phyloP scores from a whole-genome alignment of 2,329 filamentous ascomycete species.

The Aspergillus eucalypticola region DNA sequence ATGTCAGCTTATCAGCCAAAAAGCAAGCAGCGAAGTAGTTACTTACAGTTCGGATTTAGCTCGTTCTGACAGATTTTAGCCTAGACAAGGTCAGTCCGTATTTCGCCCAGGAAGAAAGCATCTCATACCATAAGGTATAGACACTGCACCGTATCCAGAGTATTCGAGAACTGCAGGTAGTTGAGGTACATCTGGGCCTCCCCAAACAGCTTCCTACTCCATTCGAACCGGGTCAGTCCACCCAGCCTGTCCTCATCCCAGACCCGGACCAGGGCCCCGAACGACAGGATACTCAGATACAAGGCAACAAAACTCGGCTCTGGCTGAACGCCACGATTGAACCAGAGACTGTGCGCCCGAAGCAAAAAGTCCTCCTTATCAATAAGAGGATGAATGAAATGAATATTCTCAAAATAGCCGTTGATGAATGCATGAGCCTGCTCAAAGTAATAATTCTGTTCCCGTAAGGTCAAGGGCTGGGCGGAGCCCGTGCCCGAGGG shows the following conservation, averaged over 20 bases:
- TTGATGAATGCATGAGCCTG: slow-evolving; percentile 50
- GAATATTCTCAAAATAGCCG: slow-evolving; percentile 52
- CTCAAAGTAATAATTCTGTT: slow-evolving; percentile 44
- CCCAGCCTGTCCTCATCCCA: slow-evolving; percentile 47
- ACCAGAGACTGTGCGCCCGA: slow-evolving; percentile 49
- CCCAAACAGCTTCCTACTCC: slow-evolving; percentile 50
- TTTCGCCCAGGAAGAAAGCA: no score
- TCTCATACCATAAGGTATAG: slow-evolving; percentile 48
- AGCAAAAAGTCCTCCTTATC: slow-evolving; percentile 49
- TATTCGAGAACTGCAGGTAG: slow-evolving; percentile 45
- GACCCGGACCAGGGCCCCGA: slow-evolving; percentile 49
- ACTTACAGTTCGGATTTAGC: slow-evolving; percentile 49
- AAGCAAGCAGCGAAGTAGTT: neutral
- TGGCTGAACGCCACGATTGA: slow-evolving; percentile 31
- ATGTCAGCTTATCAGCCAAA: slow-evolving; percentile 20
- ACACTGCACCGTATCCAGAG: slow-evolving; percentile 52
- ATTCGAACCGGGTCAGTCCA: slow-evolving; percentile 49
- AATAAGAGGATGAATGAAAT: slow-evolving; percentile 52
- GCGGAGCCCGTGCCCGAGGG: slow-evolving; percentile 27
- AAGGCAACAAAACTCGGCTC: slow-evolving; percentile 49
- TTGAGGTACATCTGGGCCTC: slow-evolving; percentile 45
- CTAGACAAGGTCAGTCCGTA: slow-evolving; percentile 23
- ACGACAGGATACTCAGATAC: slow-evolving; percentile 50
- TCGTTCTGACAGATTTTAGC: slow-evolving; percentile 54
- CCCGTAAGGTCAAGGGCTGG: slow-evolving; percentile 23